Percentiles rank a stretch among this genome's conserved stretches.
Conservation (phyloP, 2,329 filamentous ascomycete genomes). For the Dactylellina cionopaga region DNA sequence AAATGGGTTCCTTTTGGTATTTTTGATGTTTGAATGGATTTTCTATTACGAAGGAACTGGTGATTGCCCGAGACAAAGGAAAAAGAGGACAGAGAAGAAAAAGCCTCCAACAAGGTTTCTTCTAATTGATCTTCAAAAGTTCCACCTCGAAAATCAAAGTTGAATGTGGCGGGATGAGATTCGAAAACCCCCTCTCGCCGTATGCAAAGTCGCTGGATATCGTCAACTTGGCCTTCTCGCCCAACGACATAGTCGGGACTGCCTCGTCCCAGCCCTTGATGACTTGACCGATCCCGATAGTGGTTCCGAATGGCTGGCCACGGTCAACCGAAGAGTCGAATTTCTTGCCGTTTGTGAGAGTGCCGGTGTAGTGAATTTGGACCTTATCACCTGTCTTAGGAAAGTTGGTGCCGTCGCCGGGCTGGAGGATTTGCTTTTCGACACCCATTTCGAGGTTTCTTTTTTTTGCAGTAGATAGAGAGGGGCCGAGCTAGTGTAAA, state of each 20-base stretch:
- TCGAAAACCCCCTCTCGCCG: conserved; percentile 11
- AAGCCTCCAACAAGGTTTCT: not conserved
- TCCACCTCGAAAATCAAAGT: conserved; percentile 86
- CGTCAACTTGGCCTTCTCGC: conserved; percentile 86
- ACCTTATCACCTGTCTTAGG: conserved; percentile 77
- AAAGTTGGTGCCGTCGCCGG: conserved; percentile 70
- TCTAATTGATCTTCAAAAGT: conserved; percentile 76
- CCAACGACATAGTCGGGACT: conserved; percentile 84
- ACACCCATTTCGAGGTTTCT: conserved; percentile 72
- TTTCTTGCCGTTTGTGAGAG: conserved; percentile 78
- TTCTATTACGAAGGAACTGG: too few species aligned
- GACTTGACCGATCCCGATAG: conserved; percentile 83
- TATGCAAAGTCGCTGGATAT: conserved; percentile 69
- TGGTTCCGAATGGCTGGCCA: conserved; percentile 74
- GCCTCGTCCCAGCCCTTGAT: conserved; percentile 92
- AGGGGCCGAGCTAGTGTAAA: not conserved
- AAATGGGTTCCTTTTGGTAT: too few species aligned
- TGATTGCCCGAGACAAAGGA: too few species aligned
- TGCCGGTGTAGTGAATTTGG: conserved; percentile 91
- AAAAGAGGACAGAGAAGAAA: not conserved
- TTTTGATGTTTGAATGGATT: too few species aligned
- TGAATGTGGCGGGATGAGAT: conserved; percentile 51
- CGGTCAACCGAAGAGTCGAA: conserved; percentile 88
- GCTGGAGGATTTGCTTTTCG: conserved; percentile 68
- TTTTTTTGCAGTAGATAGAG: too few species aligned